phyloP scores from a whole-genome alignment of 495 filamentous ascomycete species.

The Aspergillus baeticus region DNA sequence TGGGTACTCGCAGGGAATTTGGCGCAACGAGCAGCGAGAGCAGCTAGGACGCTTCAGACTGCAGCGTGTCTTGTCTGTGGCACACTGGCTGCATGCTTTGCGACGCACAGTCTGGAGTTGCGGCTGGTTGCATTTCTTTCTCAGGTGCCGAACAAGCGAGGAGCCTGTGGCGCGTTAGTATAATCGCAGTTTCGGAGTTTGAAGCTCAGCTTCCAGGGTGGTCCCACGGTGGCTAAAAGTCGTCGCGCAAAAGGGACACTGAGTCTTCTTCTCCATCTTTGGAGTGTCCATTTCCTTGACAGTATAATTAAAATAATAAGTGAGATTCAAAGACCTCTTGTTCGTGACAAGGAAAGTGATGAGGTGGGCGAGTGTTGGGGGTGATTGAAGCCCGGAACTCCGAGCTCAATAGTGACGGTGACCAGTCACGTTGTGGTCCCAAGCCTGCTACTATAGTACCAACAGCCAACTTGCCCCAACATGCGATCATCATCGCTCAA shows the following conservation, averaged over 20 bases:
- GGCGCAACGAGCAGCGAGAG: conserved; percentile 14
- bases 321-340: too few species aligned
- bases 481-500: too few species aligned
- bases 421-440: too few species aligned
- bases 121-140: conserved; percentile 17
- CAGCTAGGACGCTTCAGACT: conserved; percentile 17
- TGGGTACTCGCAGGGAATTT: conserved; percentile 9
- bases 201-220: neutral
- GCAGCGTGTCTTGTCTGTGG: conserved; percentile 9
- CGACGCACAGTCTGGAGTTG: conserved; percentile 4
- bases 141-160: conserved; percentile 18
- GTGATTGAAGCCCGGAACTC: too few species aligned
- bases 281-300: too few species aligned
- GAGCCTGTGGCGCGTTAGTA: conserved; percentile 10
- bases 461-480: too few species aligned
- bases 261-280: neutral
- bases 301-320: too few species aligned
- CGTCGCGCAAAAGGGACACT: neutral
- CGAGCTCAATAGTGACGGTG: too few species aligned
- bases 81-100: conserved; percentile 16
- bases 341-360: too few species aligned
- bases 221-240: conserved; percentile 5
- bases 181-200: neutral
- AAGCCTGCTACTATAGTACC: too few species aligned
- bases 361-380: too few species aligned